These are phyloP conservation scores for Sugiyamaella floridensis DNA, from an alignment of 805 yeast genomes.

Conservation along the genomic window DNA sequence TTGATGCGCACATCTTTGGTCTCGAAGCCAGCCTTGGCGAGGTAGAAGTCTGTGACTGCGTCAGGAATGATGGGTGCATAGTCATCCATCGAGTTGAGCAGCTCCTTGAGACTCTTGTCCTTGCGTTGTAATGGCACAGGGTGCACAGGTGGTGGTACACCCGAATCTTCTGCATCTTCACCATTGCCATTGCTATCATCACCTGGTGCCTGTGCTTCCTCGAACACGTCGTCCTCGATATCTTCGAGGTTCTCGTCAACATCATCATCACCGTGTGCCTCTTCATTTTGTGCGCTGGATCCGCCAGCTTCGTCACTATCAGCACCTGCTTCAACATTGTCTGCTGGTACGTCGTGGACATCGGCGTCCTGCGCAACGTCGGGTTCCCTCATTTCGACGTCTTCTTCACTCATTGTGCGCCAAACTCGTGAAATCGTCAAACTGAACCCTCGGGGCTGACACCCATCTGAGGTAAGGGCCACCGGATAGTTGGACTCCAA, in stretches of 20 bases:
- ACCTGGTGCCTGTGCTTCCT: not conserved
- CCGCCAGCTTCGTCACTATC: constrained; percentile 4
- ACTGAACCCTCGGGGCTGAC: not conserved
- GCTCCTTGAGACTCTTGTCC: constrained; percentile 52
- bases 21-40: constrained; percentile 78
- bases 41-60: constrained; percentile 88
- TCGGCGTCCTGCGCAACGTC: constrained; percentile 1
- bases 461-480: no score
- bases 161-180: constrained; percentile 12
- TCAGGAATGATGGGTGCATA: constrained; percentile 95
- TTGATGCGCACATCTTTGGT: constrained; percentile 72
- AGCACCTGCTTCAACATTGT: not conserved
- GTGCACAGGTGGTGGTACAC: constrained; percentile 18
- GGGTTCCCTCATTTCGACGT: constrained; percentile 4
- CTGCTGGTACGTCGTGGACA: not conserved
- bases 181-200: constrained; percentile 5
- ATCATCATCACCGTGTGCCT: constrained; percentile 1
- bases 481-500: no score
- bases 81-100: constrained; percentile 83
- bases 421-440: not conserved
- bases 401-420: not conserved
- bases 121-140: constrained; percentile 23
- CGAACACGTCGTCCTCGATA: constrained; percentile 18
- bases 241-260: constrained; percentile 21
- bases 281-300: constrained; percentile 2